Percentiles rank a stretch among this genome's conserved stretches.
phyloP scores from a whole-genome alignment of 2,329 filamentous ascomycete species.

The Didymella sp. region DNA sequence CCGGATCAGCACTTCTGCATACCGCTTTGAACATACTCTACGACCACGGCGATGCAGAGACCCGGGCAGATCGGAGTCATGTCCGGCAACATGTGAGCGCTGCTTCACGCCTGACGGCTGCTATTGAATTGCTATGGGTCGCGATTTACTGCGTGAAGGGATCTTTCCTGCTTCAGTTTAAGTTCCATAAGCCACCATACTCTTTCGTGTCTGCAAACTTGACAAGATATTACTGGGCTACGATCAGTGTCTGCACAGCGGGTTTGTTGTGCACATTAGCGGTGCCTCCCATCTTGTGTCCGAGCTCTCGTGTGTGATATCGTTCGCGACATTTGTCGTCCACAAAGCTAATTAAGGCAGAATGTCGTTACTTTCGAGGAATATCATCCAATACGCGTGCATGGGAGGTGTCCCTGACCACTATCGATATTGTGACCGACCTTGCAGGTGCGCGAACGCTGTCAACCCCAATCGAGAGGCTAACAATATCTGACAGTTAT shows the following conservation, averaged over 20 bases:
- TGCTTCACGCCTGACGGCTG: constrained; percentile 18
- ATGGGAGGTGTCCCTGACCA: constrained; percentile 17
- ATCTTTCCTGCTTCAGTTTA: constrained; percentile 27
- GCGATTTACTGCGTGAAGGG: constrained; percentile 25
- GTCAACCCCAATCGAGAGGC: not conserved
- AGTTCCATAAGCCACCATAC: constrained; percentile 26
- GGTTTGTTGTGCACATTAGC: constrained; percentile 22
- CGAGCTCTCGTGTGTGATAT: constrained; percentile 16
- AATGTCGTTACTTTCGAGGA: constrained; percentile 15
- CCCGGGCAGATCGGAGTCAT: not conserved
- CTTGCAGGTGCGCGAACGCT: constrained; percentile 17
- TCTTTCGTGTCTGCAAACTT: constrained; percentile 25
- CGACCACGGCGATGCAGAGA: not conserved
- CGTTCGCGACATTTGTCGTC: not conserved
- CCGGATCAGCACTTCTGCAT: constrained; percentile 22
- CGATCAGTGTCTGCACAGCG: constrained; percentile 13
- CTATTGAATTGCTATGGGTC: constrained; percentile 26
- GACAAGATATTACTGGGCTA: constrained; percentile 23
- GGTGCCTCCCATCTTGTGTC: constrained; percentile 23
- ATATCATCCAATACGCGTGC: constrained; percentile 4
- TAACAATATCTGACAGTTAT: constrained; percentile 16
- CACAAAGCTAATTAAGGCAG: constrained; percentile 12
- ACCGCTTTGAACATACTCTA: constrained; percentile 19
- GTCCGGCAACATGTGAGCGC: not conserved
- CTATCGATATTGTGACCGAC: constrained; percentile 26